These are phyloP conservation scores for Penicillium sp. DNA, from an alignment of 2,329 filamentous ascomycete species.

Conservation along the genomic window DNA sequence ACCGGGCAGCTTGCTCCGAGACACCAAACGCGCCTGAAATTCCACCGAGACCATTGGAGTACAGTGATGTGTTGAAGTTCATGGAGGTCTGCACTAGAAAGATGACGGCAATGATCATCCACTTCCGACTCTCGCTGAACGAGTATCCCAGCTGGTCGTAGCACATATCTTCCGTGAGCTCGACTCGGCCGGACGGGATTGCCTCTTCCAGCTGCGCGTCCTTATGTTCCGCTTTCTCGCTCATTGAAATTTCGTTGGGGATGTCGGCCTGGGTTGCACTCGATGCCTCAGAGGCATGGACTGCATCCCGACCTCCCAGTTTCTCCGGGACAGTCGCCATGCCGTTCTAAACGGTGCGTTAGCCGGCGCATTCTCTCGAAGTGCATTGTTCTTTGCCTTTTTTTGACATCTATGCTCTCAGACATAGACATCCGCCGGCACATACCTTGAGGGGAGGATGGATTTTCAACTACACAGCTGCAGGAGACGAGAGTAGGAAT, in stretches of 20 bases:
- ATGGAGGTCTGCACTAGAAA: constrained; percentile 72
- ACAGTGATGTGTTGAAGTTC: constrained; percentile 75
- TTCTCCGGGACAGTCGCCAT: constrained; percentile 23
- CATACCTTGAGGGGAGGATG: too few relatives aligned
- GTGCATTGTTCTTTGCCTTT: constrained; percentile 1
- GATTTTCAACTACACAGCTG: too few relatives aligned
- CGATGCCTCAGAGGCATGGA: constrained; percentile 33
- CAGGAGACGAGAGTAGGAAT: constrained; percentile 3
- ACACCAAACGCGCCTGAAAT: constrained; percentile 67
- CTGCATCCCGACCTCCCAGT: constrained; percentile 24
- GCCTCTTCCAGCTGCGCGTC: constrained; percentile 28
- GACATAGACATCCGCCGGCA: too few relatives aligned
- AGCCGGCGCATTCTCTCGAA: not conserved
- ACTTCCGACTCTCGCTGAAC: constrained; percentile 63
- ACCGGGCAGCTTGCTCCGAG: constrained; percentile 65
- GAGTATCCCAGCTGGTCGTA: constrained; percentile 64
- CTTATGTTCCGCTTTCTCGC: constrained; percentile 23
- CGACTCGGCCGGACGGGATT: constrained; percentile 26
- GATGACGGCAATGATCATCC: constrained; percentile 69
- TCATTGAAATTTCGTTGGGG: constrained; percentile 16
- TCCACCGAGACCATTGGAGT: constrained; percentile 65
- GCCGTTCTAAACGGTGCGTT: constrained; percentile 5
- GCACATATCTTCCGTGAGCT: constrained; percentile 57
- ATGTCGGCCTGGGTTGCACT: constrained; percentile 33
- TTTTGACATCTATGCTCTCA: too few relatives aligned